Conservation (phyloP, 2,329 filamentous ascomycete genomes). For the Leptodontidium sp. region DNA sequence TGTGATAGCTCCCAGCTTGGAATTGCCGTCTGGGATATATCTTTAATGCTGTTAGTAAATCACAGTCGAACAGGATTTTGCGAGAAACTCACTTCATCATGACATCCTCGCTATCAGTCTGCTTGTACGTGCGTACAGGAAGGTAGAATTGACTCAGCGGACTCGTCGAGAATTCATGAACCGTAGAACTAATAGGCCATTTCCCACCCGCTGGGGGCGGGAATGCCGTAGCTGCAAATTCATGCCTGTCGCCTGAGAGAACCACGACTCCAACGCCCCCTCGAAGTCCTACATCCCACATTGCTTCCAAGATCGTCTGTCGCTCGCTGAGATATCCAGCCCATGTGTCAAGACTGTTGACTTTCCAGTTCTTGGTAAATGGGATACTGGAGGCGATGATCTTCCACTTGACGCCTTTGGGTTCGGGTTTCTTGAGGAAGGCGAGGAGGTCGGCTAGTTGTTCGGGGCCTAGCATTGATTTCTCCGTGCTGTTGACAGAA, state of each 20-base stretch:
- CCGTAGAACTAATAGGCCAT: constrained; percentile 70
- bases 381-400: constrained; percentile 89
- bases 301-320: constrained; percentile 80
- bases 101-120: constrained; percentile 83
- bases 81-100: constrained; percentile 75
- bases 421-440: constrained; percentile 78
- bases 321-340: constrained; percentile 89
- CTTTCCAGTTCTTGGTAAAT: constrained; percentile 97
- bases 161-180: constrained; percentile 92
- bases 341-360: constrained; percentile 92
- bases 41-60: constrained; percentile 49
- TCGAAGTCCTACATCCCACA: constrained; percentile 83
- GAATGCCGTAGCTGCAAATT: constrained; percentile 90
- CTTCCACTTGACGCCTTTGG: constrained; percentile 88
- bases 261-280: constrained; percentile 81
- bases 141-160: constrained; percentile 95
- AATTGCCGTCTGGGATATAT: constrained; percentile 84
- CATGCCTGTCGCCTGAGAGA: constrained; percentile 92
- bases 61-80: too few relatives aligned
- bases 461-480: constrained; percentile 85
- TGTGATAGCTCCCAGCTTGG: constrained; percentile 85
- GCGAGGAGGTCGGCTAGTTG: constrained; percentile 82
- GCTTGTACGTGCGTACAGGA: constrained; percentile 82
- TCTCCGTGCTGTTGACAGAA: constrained; percentile 67
- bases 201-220: constrained; percentile 66